Percentiles rank a stretch among this genome's conserved stretches.
Conservation (phyloP, 306 rosid species). For the Fragaria vesca region DNA sequence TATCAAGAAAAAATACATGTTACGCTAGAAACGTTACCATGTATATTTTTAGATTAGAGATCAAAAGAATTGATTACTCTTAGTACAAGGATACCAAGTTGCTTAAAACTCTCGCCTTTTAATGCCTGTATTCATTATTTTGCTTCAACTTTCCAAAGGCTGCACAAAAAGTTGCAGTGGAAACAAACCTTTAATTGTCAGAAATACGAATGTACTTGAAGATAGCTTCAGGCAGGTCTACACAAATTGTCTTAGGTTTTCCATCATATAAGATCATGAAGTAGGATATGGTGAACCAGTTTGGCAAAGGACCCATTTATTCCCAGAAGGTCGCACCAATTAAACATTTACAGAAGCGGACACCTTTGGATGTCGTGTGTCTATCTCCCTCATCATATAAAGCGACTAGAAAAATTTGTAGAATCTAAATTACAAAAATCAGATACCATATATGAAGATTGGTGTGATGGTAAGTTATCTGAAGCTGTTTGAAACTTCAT, state of each 20-base stretch:
- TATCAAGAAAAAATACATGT: too few species aligned
- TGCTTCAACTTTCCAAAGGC: background rate
- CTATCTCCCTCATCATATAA: background rate
- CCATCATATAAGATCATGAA: background rate
- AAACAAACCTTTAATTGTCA: background rate
- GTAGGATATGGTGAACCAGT: background rate
- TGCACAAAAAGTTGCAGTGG: background rate
- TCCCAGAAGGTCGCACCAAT: background rate
- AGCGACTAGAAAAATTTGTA: background rate
- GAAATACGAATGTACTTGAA: background rate
- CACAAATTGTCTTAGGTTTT: background rate
- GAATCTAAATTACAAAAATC: constrained; percentile 1
- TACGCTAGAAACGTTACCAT: too few species aligned
- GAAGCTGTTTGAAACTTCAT: background rate
- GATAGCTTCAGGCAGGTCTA: background rate
- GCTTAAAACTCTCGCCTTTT: too few species aligned
- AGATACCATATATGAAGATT: background rate
- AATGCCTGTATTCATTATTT: background rate
- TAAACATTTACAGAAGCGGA: constrained; percentile 2
- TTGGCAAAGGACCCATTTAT: background rate
- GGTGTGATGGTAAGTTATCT: background rate
- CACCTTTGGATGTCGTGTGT: constrained; percentile 3
- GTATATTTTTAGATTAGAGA: too few species aligned
- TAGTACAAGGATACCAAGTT: too few species aligned
- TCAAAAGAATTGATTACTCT: too few species aligned